Conservation (phyloP, 805 yeast species). For the Kuraishia capsulata region DNA sequence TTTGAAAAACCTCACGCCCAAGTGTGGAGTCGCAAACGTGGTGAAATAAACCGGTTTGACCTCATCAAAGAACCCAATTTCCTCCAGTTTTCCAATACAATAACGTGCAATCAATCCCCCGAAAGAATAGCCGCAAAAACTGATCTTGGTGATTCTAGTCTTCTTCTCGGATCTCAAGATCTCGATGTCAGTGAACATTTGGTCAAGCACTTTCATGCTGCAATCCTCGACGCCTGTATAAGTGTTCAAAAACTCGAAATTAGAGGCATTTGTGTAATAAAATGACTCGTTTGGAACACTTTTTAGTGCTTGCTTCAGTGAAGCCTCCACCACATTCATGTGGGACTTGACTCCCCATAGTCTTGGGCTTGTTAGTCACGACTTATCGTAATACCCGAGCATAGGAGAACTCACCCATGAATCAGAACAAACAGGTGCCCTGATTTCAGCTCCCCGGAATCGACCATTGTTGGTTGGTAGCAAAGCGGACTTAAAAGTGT, state of each 20-base stretch:
- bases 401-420: slow-evolving; percentile 49
- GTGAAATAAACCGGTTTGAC: slow-evolving; percentile 52
- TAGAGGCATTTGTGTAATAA: slow-evolving; percentile 40
- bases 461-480: too few relatives aligned
- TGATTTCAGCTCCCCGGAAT: slow-evolving; percentile 3
- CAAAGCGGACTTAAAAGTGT: too few relatives aligned
- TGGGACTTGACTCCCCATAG: slow-evolving; percentile 64
- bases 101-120: slow-evolving; percentile 70
- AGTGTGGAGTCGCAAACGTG: slow-evolving; percentile 61
- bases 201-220: slow-evolving; percentile 63
- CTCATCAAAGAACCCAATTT: slow-evolving; percentile 34
- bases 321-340: slow-evolving; percentile 35
- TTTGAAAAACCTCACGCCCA: slow-evolving; percentile 48
- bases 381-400: not conserved
- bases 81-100: slow-evolving; percentile 63
- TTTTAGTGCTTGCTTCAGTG: slow-evolving; percentile 26
- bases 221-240: slow-evolving; percentile 77
- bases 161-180: slow-evolving; percentile 21
- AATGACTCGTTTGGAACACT: slow-evolving; percentile 29
- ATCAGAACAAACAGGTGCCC: slow-evolving; percentile 61
- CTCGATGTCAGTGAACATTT: slow-evolving; percentile 39
- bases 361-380: slow-evolving; percentile 14
- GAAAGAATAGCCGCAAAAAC: slow-evolving; percentile 49
- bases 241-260: slow-evolving; percentile 65
- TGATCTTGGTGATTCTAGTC: slow-evolving; percentile 39